phyloP scores from a whole-genome alignment of 176 grass and related monocot genomes.

The Oryza meridionalis region DNA sequence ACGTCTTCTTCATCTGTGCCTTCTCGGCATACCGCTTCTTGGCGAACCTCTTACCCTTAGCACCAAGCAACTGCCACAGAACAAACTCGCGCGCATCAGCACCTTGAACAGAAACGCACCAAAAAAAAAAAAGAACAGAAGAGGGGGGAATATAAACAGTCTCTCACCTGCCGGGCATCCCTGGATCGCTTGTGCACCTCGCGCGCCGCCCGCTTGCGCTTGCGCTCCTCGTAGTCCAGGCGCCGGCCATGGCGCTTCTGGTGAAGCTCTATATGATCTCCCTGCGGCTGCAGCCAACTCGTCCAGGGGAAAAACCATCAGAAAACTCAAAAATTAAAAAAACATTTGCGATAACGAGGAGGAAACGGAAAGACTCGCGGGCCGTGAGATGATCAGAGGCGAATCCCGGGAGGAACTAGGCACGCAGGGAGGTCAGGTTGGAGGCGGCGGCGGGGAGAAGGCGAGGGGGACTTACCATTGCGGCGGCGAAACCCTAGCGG shows the following conservation, averaged over 20 bases:
- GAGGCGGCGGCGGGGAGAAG: not conserved
- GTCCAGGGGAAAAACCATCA: conserved; percentile 21
- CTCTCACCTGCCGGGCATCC: conserved; percentile 58
- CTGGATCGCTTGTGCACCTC: conserved; percentile 65
- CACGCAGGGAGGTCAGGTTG: not conserved
- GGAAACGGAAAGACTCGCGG: not conserved
- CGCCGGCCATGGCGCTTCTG: conserved; percentile 89
- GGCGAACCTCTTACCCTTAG: conserved; percentile 88
- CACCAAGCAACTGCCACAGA: conserved; percentile 57
- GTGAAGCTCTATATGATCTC: conserved; percentile 78
- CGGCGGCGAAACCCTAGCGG: conserved; percentile 33
- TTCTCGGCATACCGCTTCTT: conserved; percentile 91
- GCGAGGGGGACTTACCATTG: conserved; percentile 30
- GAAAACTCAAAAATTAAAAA: not conserved
- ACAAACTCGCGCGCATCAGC: conserved; percentile 8
- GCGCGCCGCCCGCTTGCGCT: conserved; percentile 85
- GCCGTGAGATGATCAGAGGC: not conserved
- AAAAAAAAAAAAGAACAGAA: not conserved
- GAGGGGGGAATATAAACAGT: too few relatives aligned
- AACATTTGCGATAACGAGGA: too few relatives aligned
- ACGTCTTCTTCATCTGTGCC: conserved; percentile 96
- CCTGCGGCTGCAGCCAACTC: conserved; percentile 74
- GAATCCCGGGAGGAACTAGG: not conserved
- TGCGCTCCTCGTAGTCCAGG: conserved; percentile 68
- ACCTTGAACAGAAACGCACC: not conserved